Base-by-base conservation (phyloP, 768 basidiomycete species). In the Russula sp. region DNA sequence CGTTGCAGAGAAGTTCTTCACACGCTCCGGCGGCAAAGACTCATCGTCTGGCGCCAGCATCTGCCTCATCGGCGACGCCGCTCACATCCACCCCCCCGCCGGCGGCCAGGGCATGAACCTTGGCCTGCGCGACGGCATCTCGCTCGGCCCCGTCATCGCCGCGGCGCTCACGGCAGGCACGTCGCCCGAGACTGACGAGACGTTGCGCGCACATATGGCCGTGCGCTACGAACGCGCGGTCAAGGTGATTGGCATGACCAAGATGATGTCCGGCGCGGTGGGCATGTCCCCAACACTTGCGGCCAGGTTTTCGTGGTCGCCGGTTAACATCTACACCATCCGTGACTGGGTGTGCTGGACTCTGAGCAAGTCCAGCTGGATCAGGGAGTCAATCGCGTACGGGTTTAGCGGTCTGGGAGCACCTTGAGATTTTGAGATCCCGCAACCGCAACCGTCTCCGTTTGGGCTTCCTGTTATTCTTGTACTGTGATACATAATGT, bases 31-130 rank as follows among this genome's bases (percentile, higher is more conserved):
- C 0, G 51, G 53, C 18, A 13, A 5, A 2, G 14, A 54, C 4
- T 54, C 36, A 2, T n/a, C 52, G 14, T 56, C 58, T 5, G 65
- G 66, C 29, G 69, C 66, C 14, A 61, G 59, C 11, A 54, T 72
- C 6, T 42, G 60, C n/a, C 66, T 81, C 41, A 45, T 77, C 7
- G 79, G 79, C 5, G 78, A 81, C 64, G 80, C 82, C 5, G 82
- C 82, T 36, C 79, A 76, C 63, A 77, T 82, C 49, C 82, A 82
- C 59, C 78, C 81, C 0, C 82, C 81, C 25, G 73, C 76, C 7
- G 82, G 82, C 1, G 82, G 82, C 1, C 81, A 82, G 57, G 82
- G 82, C 11, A 80, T 83, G 81, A 82, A 82, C 63, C 75, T 83
- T n/a, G 80, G 82, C 6, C 70, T 83, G n/a, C 75, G 81, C 16